Evolutionary conservation across 345 rosid genomes (phyloP).

Genomic region (Citrus hindsii): DNA sequence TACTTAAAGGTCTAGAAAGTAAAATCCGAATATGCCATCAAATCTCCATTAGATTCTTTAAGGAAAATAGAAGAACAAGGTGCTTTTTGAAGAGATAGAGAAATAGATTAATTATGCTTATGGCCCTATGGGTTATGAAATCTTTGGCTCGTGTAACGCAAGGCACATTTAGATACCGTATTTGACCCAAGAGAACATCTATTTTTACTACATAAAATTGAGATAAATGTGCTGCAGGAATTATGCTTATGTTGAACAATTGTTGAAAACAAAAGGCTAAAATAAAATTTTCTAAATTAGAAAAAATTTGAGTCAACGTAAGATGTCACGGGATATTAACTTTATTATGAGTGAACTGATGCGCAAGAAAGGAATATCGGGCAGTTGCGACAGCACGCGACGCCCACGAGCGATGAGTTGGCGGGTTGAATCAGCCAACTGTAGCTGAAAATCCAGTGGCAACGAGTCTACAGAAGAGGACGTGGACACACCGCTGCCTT

Average conservation of each 20-base stretch:
- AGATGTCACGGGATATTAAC: background rate
- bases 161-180: background rate
- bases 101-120: background rate
- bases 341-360: background rate
- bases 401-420: background rate
- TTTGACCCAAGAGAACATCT: background rate
- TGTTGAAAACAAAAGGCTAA: no score
- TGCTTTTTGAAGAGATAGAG: background rate
- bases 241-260: no score
- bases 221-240: no score
- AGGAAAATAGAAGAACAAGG: background rate
- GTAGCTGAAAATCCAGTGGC: background rate
- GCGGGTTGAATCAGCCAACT: background rate
- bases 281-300: no score
- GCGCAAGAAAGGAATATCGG: background rate
- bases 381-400: background rate
- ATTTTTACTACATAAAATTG: no score
- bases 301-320: background rate
- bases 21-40: slow-evolving; percentile 2
- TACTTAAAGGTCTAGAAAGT: background rate
- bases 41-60: background rate
- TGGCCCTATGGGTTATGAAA: background rate
- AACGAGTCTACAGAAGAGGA: background rate
- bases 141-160: background rate
- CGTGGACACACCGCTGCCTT: background rate